Evolutionary conservation across 371 early-diverging fungal genomes (phyloP).

Genomic region (Dichotomocladium elegans): DNA sequence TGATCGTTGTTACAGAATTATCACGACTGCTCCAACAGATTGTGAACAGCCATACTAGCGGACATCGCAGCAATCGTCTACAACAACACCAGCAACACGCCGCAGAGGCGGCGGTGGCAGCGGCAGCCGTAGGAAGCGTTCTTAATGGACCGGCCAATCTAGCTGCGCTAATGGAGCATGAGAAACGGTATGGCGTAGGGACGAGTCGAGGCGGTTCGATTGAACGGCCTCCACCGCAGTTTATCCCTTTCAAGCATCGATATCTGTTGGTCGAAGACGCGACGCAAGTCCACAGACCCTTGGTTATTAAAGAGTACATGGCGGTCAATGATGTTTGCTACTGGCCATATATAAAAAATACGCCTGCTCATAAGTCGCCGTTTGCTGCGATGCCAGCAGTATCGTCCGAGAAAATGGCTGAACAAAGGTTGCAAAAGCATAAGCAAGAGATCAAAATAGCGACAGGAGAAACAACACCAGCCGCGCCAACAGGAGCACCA

Average conservation of each 20-base stretch:
- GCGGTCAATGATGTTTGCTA: constrained; percentile 8
- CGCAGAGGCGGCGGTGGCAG: background rate
- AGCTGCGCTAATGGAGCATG: constrained; percentile 22
- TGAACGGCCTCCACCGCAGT: constrained; percentile 16
- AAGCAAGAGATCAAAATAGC: too few relatives aligned
- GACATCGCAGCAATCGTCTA: constrained; percentile 3
- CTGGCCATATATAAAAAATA: constrained; percentile 33
- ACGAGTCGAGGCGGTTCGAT: constrained; percentile 19
- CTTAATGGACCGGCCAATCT: too few relatives aligned
- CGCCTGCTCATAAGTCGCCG: constrained; percentile 19
- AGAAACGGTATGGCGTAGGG: constrained; percentile 23
- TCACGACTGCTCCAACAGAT: constrained; percentile 4
- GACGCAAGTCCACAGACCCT: constrained; percentile 33
- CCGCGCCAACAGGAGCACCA: too few relatives aligned
- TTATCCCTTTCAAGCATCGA: constrained; percentile 29
- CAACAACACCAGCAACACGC: too few relatives aligned
- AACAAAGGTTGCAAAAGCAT: background rate
- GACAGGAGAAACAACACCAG: too few relatives aligned
- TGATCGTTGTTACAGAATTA: background rate
- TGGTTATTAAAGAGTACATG: constrained; percentile 31
- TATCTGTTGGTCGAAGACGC: constrained; percentile 40
- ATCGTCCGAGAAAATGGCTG: background rate
- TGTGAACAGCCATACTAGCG: constrained; percentile 4
- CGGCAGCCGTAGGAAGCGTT: constrained; percentile 1
- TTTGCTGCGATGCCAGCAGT: constrained; percentile 10